Evolutionary conservation across 805 yeast species (phyloP), one percentile per base, ranked within the genome.

Genomic region (Metschnikowia borealis): DNA sequence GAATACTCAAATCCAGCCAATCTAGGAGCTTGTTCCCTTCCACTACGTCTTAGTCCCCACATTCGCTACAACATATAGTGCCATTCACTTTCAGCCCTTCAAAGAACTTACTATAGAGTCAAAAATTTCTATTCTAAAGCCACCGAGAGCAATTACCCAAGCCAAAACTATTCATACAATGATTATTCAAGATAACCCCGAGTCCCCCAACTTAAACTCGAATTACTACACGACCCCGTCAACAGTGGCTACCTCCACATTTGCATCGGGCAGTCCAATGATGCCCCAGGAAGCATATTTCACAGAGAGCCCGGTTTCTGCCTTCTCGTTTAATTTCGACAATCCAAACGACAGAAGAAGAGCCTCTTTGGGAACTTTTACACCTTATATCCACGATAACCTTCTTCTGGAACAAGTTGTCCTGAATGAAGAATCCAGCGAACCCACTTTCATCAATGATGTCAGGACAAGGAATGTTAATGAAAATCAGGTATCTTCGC

Each of bases 191-290:
- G 15, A 44, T 13, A 44, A 34, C 5, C 34, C 46, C 21, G 46
- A 44, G 5, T 34, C 39, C 4, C 46, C 46, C 32, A 44, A 23
- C 33, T 7, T 35, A 11, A 26, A 34, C 17, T 42, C 38, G n/a
- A n/a, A 29, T 8, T 35, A 34, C 46, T 44, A 23, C 32, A 35
- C 46, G 17, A 44, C 46, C 14, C 46, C 40, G 33, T 35, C 39
- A 15, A 44, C 39, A 11, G 46, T 35, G 39, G 46, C 46, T 44
- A 44, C 34, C 21, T 44, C 46, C 21, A 35, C 46, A 21, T 44
- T 44, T 44, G 46, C 39, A n/a, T 35, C 39, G 34, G 39, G 34
- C 10, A 44, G 46, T 26, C 46, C 46, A n/a, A 34, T 35, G 34
- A 15, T 35, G 14, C 39, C 39, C 7, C 46, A n/a, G 14, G 46